Percentiles rank a stretch among this genome's conserved stretches.
These are phyloP conservation scores for Yueomyces sp. DNA, from an alignment of 805 yeast genomes.

Conservation along the genomic window DNA sequence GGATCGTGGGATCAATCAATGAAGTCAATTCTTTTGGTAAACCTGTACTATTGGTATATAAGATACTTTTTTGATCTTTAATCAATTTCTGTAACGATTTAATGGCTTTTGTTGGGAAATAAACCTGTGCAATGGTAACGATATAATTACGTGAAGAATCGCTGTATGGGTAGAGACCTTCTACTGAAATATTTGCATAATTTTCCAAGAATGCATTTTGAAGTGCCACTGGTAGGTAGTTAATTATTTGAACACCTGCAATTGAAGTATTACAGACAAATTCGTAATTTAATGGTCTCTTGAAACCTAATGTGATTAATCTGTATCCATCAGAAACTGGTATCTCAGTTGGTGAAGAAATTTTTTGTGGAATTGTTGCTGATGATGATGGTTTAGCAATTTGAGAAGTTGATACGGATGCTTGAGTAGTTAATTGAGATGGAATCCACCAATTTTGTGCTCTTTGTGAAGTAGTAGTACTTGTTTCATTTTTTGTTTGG, in stretches of 20 bases:
- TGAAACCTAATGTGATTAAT: conserved; percentile 34
- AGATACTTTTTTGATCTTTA: conserved; percentile 40
- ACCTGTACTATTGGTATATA: conserved; percentile 47
- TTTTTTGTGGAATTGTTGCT: conserved; percentile 27
- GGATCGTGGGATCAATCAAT: conserved; percentile 45
- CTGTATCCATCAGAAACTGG: conserved; percentile 18
- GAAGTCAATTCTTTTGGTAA: conserved; percentile 35
- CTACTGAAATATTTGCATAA: conserved; percentile 41
- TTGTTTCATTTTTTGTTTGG: no score
- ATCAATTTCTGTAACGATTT: conserved; percentile 36
- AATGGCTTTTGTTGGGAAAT: conserved; percentile 51
- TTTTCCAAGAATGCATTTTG: conserved; percentile 39
- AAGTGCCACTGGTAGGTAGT: conserved; percentile 66
- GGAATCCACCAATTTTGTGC: conserved; percentile 28
- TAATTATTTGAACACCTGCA: conserved; percentile 61
- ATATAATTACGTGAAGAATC: conserved; percentile 45
- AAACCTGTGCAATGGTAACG: conserved; percentile 80
- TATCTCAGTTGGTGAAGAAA: conserved; percentile 27
- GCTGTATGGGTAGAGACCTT: conserved; percentile 63
- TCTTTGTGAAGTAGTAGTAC: no score
- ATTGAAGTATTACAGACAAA: conserved; percentile 74
- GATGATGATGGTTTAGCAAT: conserved; percentile 14
- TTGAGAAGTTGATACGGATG: conserved; percentile 31
- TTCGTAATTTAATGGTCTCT: conserved; percentile 66
- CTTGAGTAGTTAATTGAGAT: conserved; percentile 36